Conservation (phyloP, 306 rosid species). For the Trifolium fragiferum region DNA sequence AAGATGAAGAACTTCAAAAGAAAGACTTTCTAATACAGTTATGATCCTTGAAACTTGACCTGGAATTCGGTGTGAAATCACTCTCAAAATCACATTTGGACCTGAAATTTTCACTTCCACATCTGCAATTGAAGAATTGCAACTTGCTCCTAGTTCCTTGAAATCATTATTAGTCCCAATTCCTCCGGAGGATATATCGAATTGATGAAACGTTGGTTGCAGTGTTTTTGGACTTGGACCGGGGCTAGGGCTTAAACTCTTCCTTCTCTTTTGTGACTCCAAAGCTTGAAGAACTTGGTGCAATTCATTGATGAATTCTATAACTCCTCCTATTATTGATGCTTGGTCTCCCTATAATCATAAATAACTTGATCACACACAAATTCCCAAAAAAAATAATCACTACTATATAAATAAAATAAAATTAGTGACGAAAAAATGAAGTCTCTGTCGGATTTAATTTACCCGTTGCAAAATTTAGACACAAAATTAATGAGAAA, state of each 20-base stretch:
- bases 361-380: not conserved
- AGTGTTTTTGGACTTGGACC: slow-evolving; percentile 54
- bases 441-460: too few species aligned
- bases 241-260: slow-evolving; percentile 93
- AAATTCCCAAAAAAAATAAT: not conserved
- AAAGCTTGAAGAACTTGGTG: slow-evolving; percentile 81
- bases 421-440: not conserved
- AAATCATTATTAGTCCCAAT: slow-evolving; percentile 40
- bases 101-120: slow-evolving; percentile 94
- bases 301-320: slow-evolving; percentile 92
- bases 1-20: slow-evolving; percentile 89
- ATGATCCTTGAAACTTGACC: slow-evolving; percentile 79
- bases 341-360: slow-evolving; percentile 86
- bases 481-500: too few species aligned
- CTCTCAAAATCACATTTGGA: slow-evolving; percentile 71
- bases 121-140: slow-evolving; percentile 87
- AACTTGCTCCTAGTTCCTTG: slow-evolving; percentile 76
- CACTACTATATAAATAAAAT: not conserved
- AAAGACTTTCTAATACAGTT: slow-evolving; percentile 68
- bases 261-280: slow-evolving; percentile 88
- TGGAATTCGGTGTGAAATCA: slow-evolving; percentile 60
- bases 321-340: slow-evolving; percentile 92
- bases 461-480: not conserved
- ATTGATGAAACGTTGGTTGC: slow-evolving; percentile 42
- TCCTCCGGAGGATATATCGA: slow-evolving; percentile 38